phyloP scores from a whole-genome alignment of 2,329 filamentous ascomycete species.

The Exophiala viscosa region DNA sequence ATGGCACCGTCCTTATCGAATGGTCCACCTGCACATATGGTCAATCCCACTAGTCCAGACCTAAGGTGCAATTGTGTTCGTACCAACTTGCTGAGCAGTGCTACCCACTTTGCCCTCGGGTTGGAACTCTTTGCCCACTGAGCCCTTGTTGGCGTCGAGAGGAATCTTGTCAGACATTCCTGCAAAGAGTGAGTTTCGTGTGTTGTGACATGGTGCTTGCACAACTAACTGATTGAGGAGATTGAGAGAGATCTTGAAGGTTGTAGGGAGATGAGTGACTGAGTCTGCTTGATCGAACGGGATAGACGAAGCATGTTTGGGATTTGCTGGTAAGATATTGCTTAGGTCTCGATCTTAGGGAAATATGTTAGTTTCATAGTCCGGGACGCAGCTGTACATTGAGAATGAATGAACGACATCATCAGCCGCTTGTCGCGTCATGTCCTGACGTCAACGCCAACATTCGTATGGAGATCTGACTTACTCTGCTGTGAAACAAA shows the following conservation, averaged over 20 bases:
- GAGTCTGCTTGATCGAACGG: slow-evolving; percentile 7
- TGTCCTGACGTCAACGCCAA: slow-evolving; percentile 7
- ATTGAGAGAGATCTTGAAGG: slow-evolving; percentile 14
- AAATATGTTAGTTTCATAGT: neutral
- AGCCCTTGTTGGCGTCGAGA: slow-evolving; percentile 24
- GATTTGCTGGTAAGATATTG: neutral
- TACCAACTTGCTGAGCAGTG: slow-evolving; percentile 15
- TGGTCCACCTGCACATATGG: slow-evolving; percentile 23
- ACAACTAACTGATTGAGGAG: slow-evolving; percentile 11
- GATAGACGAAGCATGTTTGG: slow-evolving; percentile 15
- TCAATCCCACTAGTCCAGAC: slow-evolving; percentile 34
- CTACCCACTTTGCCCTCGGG: slow-evolving; percentile 17
- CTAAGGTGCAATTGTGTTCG: slow-evolving; percentile 21
- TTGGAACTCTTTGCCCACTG: slow-evolving; percentile 21
- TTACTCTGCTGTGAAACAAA: neutral
- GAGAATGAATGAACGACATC: slow-evolving; percentile 2
- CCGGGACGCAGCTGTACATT: slow-evolving; percentile 1
- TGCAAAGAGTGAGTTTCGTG: slow-evolving; percentile 1
- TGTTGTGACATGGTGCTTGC: neutral
- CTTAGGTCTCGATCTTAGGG: too few relatives aligned
- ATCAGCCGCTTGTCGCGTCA: slow-evolving; percentile 3
- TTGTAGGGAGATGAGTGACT: slow-evolving; percentile 8
- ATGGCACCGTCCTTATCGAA: slow-evolving; percentile 12
- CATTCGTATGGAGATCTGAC: neutral
- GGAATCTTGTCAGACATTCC: slow-evolving; percentile 24